These are phyloP conservation scores for Shiraia bambusicola DNA, from an alignment of 2,329 filamentous ascomycete genomes.

Conservation along the genomic window DNA sequence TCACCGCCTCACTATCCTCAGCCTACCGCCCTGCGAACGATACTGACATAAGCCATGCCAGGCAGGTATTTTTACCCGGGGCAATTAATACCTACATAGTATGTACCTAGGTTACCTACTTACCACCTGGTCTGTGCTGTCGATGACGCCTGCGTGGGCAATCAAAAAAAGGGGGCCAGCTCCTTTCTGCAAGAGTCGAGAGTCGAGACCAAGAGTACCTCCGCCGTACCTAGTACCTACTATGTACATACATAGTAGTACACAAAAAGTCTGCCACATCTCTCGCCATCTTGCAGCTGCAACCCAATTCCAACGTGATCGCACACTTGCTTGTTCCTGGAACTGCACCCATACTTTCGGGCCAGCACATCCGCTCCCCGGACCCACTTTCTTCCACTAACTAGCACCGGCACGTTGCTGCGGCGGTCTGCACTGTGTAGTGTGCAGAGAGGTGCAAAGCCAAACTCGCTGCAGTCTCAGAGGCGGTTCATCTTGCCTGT, in stretches of 20 bases:
- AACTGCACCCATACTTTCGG: conserved; percentile 36
- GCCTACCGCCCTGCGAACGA: conserved; percentile 14
- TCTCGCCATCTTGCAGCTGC: conserved; percentile 21
- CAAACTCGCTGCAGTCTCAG: conserved; percentile 1
- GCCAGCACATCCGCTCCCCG: conserved; percentile 39
- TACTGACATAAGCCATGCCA: conserved; percentile 19
- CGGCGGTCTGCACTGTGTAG: conserved; percentile 16
- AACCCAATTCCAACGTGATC: conserved; percentile 31
- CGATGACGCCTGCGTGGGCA: conserved; percentile 27
- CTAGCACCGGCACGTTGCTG: conserved; percentile 23
- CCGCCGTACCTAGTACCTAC: no score
- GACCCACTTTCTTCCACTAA: conserved; percentile 31
- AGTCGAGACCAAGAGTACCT: no score
- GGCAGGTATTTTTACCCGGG: background rate
- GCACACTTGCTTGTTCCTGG: conserved; percentile 33
- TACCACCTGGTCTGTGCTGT: conserved; percentile 18
- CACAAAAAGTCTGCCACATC: no score
- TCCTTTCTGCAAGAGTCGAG: conserved; percentile 12
- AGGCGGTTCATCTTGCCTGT: conserved; percentile 15
- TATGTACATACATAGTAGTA: no score
- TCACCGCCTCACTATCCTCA: conserved; percentile 27
- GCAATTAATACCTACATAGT: background rate
- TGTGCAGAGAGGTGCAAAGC: no score
- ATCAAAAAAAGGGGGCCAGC: conserved; percentile 33
- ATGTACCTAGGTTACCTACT: no score